phyloP scores from a whole-genome alignment of 257 asterid genomes.

The Scutellaria minor region DNA sequence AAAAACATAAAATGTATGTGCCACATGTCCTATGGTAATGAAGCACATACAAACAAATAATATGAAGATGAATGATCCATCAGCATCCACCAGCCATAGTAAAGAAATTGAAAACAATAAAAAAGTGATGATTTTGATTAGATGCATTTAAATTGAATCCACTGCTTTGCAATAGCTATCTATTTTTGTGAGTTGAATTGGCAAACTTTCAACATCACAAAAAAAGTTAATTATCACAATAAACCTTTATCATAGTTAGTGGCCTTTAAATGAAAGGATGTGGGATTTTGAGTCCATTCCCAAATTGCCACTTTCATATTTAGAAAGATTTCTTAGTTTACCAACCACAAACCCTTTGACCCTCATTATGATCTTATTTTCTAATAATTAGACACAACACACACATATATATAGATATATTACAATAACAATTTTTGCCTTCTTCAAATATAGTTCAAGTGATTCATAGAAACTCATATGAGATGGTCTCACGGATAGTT shows the following conservation, averaged over 20 bases:
- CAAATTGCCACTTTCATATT: slow-evolving; percentile 24
- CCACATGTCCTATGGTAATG: background rate
- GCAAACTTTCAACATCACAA: slow-evolving; percentile 41
- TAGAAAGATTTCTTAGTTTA: slow-evolving; percentile 5
- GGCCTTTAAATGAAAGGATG: slow-evolving; percentile 34
- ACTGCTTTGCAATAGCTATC: slow-evolving; percentile 32
- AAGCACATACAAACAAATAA: background rate
- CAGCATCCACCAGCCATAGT: slow-evolving; percentile 36
- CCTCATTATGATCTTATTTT: background rate
- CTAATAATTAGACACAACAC: no score
- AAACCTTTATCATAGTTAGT: slow-evolving; percentile 29
- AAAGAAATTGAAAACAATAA: background rate
- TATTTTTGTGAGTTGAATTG: slow-evolving; percentile 36
- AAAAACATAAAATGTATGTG: background rate
- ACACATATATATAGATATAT: no score
- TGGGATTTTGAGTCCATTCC: slow-evolving; percentile 37
- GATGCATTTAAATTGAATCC: slow-evolving; percentile 41
- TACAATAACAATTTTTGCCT: no score
- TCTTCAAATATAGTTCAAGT: no score
- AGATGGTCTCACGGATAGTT: no score
- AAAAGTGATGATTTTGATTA: slow-evolving; percentile 3
- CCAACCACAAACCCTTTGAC: slow-evolving; percentile 29
- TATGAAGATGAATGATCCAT: slow-evolving; percentile 35
- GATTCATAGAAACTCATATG: no score
- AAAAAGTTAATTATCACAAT: slow-evolving; percentile 32